phyloP scores from a whole-genome alignment of 2,329 filamentous ascomycete species.

The Penicillium decumbens region DNA sequence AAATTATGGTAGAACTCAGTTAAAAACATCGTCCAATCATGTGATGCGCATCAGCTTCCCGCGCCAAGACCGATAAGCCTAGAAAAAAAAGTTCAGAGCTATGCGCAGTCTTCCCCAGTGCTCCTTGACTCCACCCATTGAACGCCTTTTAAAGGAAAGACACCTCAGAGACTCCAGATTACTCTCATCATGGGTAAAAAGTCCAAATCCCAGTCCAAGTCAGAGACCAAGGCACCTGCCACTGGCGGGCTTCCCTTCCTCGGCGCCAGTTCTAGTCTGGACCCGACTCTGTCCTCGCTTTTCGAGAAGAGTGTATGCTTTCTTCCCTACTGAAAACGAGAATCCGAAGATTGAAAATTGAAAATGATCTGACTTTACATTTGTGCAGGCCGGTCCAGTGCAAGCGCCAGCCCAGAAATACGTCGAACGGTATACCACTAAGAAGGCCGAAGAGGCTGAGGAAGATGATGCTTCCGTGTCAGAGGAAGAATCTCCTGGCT shows the following conservation, averaged over 20 bases:
- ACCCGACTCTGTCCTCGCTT: conserved; percentile 64
- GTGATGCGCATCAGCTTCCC: conserved; percentile 16
- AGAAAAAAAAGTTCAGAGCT: conserved; percentile 26
- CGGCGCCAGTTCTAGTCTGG: conserved; percentile 60
- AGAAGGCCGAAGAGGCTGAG: conserved; percentile 24
- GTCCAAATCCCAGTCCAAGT: conserved; percentile 29
- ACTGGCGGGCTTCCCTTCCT: conserved; percentile 38
- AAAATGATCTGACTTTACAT: conserved; percentile 7
- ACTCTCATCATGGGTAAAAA: conserved; percentile 33
- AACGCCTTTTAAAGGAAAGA: neutral
- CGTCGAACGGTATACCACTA: conserved; percentile 15
- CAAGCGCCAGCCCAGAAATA: conserved; percentile 32
- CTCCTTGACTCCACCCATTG: conserved; percentile 10
- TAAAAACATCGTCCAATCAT: conserved; percentile 7
- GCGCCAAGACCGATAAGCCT: conserved; percentile 26
- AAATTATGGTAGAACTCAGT: neutral
- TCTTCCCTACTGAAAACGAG: neutral
- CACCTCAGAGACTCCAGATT: conserved; percentile 1
- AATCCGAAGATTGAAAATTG: too few species aligned
- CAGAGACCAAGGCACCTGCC: conserved; percentile 16
- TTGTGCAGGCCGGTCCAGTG: conserved; percentile 38
- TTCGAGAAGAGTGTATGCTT: conserved; percentile 67
- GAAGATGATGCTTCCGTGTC: conserved; percentile 24
- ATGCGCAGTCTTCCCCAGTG: conserved; percentile 10
- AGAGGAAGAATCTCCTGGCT: conserved; percentile 25